phyloP scores from a whole-genome alignment of 169 alveolate species.

The Plasmodium fragile region DNA sequence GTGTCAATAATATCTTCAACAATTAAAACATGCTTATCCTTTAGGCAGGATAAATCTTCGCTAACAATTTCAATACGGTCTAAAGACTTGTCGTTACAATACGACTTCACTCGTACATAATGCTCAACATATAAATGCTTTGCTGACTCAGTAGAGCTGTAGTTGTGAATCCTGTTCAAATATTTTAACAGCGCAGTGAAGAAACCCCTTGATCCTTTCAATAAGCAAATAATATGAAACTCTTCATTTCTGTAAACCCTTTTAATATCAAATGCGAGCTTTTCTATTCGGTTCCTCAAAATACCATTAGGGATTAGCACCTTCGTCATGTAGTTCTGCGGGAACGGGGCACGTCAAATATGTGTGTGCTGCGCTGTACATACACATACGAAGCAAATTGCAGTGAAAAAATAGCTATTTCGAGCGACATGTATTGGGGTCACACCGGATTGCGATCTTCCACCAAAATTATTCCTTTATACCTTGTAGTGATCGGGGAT shows the following conservation, averaged over 20 bases:
- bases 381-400: neutral
- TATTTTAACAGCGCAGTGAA: conserved; percentile 77
- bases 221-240: conserved; percentile 81
- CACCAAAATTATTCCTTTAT: neutral
- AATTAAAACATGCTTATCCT: conserved; percentile 82
- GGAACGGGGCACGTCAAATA: neutral
- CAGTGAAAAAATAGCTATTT: neutral
- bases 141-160: conserved; percentile 18
- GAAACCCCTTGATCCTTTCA: conserved; percentile 86
- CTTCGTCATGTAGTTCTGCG: conserved; percentile 33
- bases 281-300: conserved; percentile 45
- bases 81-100: conserved; percentile 67
- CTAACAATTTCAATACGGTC: conserved; percentile 59
- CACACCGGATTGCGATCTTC: neutral
- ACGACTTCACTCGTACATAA: conserved; percentile 82
- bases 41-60: conserved; percentile 81
- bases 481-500: conserved; percentile 63
- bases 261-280: conserved; percentile 80
- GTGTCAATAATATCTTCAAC: conserved; percentile 87
- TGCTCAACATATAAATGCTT: conserved; percentile 78
- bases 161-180: conserved; percentile 78
- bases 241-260: conserved; percentile 72
- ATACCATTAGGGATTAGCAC: conserved; percentile 52
- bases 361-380: neutral
- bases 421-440: neutral